Percentiles rank a stretch among this genome's conserved stretches.
phyloP scores from a whole-genome alignment of 2,329 filamentous ascomycete genomes.

The Leptodontidium sp. region DNA sequence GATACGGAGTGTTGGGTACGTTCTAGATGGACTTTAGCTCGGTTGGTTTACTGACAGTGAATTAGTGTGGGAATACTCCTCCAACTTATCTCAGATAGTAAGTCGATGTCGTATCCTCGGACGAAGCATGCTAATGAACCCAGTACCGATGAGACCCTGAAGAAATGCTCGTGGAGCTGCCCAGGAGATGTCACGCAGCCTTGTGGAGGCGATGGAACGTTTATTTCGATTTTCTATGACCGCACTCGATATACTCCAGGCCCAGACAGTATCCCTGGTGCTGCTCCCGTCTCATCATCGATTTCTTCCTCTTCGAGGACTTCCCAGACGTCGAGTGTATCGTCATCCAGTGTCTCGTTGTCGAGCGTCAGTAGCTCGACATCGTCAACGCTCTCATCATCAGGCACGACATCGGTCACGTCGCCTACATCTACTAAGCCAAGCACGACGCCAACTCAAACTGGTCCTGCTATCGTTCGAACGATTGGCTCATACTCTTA shows the following conservation, averaged over 20 bases:
- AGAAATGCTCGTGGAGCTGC: conserved; percentile 36
- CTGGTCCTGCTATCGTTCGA: conserved; percentile 24
- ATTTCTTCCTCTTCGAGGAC: not conserved
- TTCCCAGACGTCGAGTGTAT: not conserved
- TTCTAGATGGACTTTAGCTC: not conserved
- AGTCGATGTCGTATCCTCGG: not conserved
- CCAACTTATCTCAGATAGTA: conserved; percentile 39
- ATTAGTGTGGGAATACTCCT: conserved; percentile 43
- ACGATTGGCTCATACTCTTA: conserved; percentile 27
- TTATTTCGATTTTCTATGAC: conserved; percentile 48
- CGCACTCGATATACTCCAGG: conserved; percentile 42
- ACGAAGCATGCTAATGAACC: conserved; percentile 15
- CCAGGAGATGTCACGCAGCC: conserved; percentile 36
- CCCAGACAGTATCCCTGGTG: conserved; percentile 34
- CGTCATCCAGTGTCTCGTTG: not conserved
- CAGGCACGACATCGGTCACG: not conserved
- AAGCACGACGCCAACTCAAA: conserved; percentile 12
- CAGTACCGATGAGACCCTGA: conserved; percentile 38
- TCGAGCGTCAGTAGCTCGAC: conserved; percentile 7
- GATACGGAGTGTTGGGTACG: conserved; percentile 43
- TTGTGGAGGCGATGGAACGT: conserved; percentile 45
- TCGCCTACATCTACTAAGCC: conserved; percentile 7
- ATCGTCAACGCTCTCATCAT: conserved; percentile 1
- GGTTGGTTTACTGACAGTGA: not conserved
- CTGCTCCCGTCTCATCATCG: conserved; percentile 16